Conservation (phyloP, 257 asterid genomes). For the Plantago elongata region DNA sequence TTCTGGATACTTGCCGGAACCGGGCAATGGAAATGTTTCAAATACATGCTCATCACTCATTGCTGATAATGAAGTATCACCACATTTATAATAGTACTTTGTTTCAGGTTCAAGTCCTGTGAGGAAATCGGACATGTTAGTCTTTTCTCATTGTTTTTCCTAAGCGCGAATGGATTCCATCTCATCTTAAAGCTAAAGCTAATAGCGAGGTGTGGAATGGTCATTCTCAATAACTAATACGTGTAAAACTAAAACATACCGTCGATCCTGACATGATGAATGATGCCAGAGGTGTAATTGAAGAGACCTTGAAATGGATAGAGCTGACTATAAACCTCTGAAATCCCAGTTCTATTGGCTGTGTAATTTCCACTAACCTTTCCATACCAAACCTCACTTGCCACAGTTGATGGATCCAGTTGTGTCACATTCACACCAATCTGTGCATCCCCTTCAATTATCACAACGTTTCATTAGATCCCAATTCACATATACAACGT, state of each 20-base stretch:
- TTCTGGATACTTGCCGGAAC: conserved; percentile 53
- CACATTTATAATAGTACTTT: conserved; percentile 67
- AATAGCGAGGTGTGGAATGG: no score
- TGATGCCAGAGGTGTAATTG: conserved; percentile 90
- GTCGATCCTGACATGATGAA: conserved; percentile 82
- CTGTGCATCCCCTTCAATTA: conserved; percentile 72
- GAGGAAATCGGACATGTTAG: conserved; percentile 3
- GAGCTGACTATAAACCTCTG: conserved; percentile 68
- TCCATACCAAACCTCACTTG: conserved; percentile 65
- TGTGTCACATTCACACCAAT: conserved; percentile 61
- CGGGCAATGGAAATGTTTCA: conserved; percentile 78
- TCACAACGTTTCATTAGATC: conserved; percentile 1
- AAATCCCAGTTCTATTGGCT: conserved; percentile 52
- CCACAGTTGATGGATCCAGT: conserved; percentile 54
- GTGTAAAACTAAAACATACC: conserved; percentile 31
- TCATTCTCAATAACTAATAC: no score
- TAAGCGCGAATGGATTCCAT: no score
- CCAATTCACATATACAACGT: not conserved
- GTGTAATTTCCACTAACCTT: conserved; percentile 34
- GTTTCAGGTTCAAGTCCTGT: conserved; percentile 64
- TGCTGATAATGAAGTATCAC: conserved; percentile 74
- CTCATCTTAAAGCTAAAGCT: no score
- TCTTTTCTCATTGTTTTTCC: not conserved
- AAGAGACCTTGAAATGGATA: conserved; percentile 75
- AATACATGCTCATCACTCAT: conserved; percentile 59